Percentiles rank a stretch among this genome's conserved stretches.
phyloP scores from a whole-genome alignment of 768 basidiomycete species.

The Suillus hirtellus region DNA sequence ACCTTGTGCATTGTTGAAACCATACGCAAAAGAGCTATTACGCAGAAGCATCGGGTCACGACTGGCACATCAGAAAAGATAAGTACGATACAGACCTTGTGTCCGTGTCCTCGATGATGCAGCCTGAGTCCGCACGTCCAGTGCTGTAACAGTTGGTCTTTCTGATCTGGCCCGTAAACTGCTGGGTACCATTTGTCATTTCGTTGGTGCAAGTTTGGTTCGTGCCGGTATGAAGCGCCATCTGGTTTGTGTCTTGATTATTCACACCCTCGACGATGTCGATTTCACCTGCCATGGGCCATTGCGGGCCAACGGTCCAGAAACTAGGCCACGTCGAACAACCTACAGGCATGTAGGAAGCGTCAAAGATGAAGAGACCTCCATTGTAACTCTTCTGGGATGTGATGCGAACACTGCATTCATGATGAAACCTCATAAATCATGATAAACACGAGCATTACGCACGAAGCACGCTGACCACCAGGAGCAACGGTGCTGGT shows the following conservation, averaged over 20 bases:
- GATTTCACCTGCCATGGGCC: slow-evolving; percentile 61
- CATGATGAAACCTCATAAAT: too few species aligned
- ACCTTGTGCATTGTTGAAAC: slow-evolving; percentile 38
- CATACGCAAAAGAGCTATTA: slow-evolving; percentile 39
- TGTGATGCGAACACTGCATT: too few species aligned
- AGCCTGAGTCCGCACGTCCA: slow-evolving; percentile 44
- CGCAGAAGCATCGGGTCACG: slow-evolving; percentile 30
- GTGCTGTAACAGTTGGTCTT: slow-evolving; percentile 42
- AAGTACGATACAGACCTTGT: slow-evolving; percentile 7
- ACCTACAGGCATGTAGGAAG: slow-evolving; percentile 69
- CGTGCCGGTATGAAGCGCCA: slow-evolving; percentile 60
- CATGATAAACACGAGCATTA: neutral
- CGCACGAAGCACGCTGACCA: slow-evolving; percentile 55
- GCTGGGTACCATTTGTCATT: slow-evolving; percentile 6
- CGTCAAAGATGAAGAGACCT: slow-evolving; percentile 76
- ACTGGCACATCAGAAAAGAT: slow-evolving; percentile 20
- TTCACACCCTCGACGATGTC: slow-evolving; percentile 79
- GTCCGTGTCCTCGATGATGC: slow-evolving; percentile 46
- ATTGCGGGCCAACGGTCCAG: slow-evolving; percentile 52
- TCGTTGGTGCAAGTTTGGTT: slow-evolving; percentile 38
- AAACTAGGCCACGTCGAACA: slow-evolving; percentile 66
- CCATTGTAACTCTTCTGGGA: slow-evolving; percentile 39
- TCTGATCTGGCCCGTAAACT: slow-evolving; percentile 23
- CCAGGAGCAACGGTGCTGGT: slow-evolving; percentile 47
- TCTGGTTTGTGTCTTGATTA: slow-evolving; percentile 54